These are phyloP conservation scores for Pestalotiopsis sp. DNA, from an alignment of 2,329 filamentous ascomycete genomes.

Conservation along the genomic window DNA sequence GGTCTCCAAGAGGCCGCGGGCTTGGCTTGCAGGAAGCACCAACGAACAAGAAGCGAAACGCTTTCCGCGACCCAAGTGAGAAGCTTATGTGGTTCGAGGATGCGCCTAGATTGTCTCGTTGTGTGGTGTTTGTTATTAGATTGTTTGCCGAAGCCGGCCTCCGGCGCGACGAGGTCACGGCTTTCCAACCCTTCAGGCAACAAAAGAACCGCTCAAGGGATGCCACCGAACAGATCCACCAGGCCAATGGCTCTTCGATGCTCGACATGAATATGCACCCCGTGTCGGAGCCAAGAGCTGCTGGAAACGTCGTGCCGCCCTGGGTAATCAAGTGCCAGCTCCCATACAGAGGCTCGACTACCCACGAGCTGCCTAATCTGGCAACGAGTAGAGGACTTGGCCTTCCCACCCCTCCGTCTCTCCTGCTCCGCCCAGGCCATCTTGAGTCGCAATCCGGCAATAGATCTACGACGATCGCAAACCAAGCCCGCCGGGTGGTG, in stretches of 20 bases:
- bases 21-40: neutral
- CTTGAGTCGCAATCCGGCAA: neutral
- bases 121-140: neutral
- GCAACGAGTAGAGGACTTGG: neutral
- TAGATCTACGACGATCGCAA: neutral
- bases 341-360: neutral
- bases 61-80: neutral
- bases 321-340: neutral
- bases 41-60: neutral
- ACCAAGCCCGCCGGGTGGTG: neutral
- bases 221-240: neutral
- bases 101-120: neutral
- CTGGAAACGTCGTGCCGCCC: neutral
- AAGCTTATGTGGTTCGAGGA: neutral
- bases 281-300: neutral
- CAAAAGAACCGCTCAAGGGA: neutral
- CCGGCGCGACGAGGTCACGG: neutral
- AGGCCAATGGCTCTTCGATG: neutral
- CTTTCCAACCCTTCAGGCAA: neutral
- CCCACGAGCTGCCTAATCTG: slow-evolving; percentile 2
- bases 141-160: neutral
- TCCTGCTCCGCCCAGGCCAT: neutral
- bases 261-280: neutral
- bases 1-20: neutral
- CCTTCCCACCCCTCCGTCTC: neutral